Percentiles rank a stretch among this genome's conserved stretches.
Conservation (phyloP, 2,329 filamentous ascomycete species). For the Diaporthe eres region DNA sequence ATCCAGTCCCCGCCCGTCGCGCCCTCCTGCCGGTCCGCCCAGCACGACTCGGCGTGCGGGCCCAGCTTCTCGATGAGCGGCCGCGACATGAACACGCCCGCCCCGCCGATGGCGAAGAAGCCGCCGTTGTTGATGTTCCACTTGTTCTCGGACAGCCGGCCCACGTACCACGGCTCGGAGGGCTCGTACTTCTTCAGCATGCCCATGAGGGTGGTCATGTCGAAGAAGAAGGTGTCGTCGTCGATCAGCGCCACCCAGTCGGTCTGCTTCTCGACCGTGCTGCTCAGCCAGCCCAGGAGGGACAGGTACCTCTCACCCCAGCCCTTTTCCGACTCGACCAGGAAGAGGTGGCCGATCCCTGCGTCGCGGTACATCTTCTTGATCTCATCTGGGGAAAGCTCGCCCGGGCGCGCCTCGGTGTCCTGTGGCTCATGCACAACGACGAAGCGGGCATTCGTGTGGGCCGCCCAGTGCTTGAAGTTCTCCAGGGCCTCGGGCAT, state of each 20-base stretch:
- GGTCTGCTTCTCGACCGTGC: conserved; percentile 44
- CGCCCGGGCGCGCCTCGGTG: conserved; percentile 35
- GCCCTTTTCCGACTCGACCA: conserved; percentile 33
- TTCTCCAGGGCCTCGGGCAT: conserved; percentile 39
- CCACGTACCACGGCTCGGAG: conserved; percentile 55
- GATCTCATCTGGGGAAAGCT: conserved; percentile 36
- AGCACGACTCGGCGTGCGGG: conserved; percentile 54
- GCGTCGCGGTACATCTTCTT: conserved; percentile 33
- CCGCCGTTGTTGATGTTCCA: conserved; percentile 57
- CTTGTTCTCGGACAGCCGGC: conserved; percentile 57
- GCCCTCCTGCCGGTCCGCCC: conserved; percentile 45
- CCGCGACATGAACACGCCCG: conserved; percentile 59
- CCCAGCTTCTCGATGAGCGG: conserved; percentile 54
- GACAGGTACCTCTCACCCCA: conserved; percentile 40
- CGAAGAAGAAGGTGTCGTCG: conserved; percentile 61
- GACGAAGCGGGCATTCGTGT: conserved; percentile 41
- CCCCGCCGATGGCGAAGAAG: conserved; percentile 60
- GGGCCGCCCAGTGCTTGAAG: conserved; percentile 42
- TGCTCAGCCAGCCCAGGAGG: conserved; percentile 36
- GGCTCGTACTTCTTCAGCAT: conserved; percentile 55
- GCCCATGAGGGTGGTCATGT: conserved; percentile 54
- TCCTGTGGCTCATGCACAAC: conserved; percentile 41
- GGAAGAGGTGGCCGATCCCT: conserved; percentile 29
- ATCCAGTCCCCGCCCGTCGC: conserved; percentile 53
- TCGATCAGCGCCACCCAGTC: conserved; percentile 59